Percentiles rank a stretch among this genome's conserved stretches.
Evolutionary conservation across 805 yeast species (phyloP).

Genomic region (Isabelozyma pseudorhagii): DNA sequence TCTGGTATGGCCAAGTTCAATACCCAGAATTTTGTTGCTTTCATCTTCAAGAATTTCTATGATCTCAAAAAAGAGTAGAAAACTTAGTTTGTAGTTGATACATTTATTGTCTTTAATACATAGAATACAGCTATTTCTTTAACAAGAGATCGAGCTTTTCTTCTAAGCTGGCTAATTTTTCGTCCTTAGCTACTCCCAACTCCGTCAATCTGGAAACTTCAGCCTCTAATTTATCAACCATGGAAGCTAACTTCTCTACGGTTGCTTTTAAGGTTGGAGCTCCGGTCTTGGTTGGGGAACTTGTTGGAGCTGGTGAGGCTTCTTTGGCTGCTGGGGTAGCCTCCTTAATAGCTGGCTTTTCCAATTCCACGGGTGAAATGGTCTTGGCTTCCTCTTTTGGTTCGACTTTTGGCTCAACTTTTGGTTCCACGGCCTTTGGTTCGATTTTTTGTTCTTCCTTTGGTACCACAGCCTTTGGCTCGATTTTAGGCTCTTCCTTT

Average conservation of each 20-base stretch:
- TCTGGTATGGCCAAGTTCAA: constrained; percentile 67
- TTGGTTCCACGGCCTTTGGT: constrained; percentile 6
- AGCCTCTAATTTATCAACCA: constrained; percentile 57
- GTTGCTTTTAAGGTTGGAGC: constrained; percentile 70
- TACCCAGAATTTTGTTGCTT: constrained; percentile 62
- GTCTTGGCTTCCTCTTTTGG: constrained; percentile 4
- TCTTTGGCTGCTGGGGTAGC: constrained; percentile 4
- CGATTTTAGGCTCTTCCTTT: constrained; percentile 7
- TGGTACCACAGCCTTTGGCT: constrained; percentile 6
- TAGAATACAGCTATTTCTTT: constrained; percentile 24
- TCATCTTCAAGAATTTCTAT: constrained; percentile 75
- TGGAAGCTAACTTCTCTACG: constrained; percentile 59
- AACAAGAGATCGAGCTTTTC: constrained; percentile 56
- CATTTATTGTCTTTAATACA: background rate
- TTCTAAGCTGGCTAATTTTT: constrained; percentile 55
- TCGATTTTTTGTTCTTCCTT: constrained; percentile 1
- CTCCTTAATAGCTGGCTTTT: constrained; percentile 3
- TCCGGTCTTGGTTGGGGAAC: constrained; percentile 19
- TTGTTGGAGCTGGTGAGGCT: constrained; percentile 6
- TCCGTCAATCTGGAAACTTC: constrained; percentile 50
- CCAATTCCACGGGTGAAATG: background rate
- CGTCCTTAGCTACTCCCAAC: constrained; percentile 64
- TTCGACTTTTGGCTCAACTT: constrained; percentile 5
- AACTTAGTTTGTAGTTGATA: background rate
- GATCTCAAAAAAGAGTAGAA: constrained; percentile 39